A percentile compares a stretch with the other conserved stretches of the same genome.
These are phyloP conservation scores for Mycena sanguinolenta DNA, from an alignment of 768 basidiomycete genomes.

Conservation along the genomic window DNA sequence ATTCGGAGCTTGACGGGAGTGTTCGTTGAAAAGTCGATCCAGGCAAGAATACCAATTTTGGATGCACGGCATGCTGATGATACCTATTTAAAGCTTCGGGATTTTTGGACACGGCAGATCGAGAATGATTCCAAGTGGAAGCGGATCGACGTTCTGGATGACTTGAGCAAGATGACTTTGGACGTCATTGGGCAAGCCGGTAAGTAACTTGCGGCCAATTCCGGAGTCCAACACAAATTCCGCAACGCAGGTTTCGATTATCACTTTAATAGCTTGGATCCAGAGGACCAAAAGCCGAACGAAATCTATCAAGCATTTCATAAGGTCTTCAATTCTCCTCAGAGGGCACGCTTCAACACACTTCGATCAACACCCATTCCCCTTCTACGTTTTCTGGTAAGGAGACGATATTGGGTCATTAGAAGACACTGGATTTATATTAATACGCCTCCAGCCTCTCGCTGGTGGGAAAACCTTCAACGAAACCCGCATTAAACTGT, in stretches of 20 bases:
- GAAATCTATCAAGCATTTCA: constrained; percentile 5
- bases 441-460: not conserved
- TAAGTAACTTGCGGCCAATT: not conserved
- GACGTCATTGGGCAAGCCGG: constrained; percentile 31
- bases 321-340: constrained; percentile 8
- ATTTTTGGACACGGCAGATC: constrained; percentile 8
- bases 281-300: not conserved
- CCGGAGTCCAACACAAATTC: not conserved
- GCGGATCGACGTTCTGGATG: constrained; percentile 19
- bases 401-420: not conserved
- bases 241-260: constrained; percentile 18
- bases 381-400: constrained; percentile 3
- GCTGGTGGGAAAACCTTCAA: not conserved
- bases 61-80: not conserved
- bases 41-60: constrained; percentile 45
- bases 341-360: not conserved
- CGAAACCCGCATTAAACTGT: not conserved
- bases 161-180: constrained; percentile 30
- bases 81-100: constrained; percentile 15
- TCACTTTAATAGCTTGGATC: constrained; percentile 22
- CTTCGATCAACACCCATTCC: constrained; percentile 1
- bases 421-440: no score
- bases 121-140: not conserved
- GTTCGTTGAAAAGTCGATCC: constrained; percentile 50
- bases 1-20: constrained; percentile 51